Percentiles rank a stretch among this genome's conserved stretches.
phyloP scores from a whole-genome alignment of 2,329 filamentous ascomycete genomes.

The Penicillium janthinellum region DNA sequence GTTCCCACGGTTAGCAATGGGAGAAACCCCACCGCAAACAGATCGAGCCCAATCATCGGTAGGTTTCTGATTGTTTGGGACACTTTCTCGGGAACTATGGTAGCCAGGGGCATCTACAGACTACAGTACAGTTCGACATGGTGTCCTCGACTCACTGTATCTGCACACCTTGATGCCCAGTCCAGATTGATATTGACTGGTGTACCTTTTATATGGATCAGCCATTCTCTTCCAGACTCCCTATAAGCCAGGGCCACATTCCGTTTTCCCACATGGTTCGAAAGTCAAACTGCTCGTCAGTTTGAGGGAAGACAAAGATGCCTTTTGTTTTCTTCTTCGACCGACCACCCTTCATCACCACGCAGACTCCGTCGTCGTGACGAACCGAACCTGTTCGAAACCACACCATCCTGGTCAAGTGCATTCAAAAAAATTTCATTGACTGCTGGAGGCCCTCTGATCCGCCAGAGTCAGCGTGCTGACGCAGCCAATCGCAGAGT shows the following conservation, averaged over 20 bases:
- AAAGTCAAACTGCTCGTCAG: not conserved
- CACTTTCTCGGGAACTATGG: not conserved
- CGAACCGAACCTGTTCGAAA: not conserved
- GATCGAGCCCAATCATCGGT: not conserved
- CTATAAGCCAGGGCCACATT: not conserved
- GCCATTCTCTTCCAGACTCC: not conserved
- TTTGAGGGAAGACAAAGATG: not conserved
- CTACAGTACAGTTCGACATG: not conserved
- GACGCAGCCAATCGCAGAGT: conserved; percentile 25
- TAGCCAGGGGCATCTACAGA: not conserved
- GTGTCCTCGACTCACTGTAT: not conserved
- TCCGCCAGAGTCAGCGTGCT: conserved; percentile 21
- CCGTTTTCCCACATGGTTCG: not conserved
- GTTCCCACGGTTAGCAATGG: not conserved
- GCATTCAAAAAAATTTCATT: not conserved
- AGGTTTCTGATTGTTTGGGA: not conserved
- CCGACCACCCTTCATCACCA: not conserved
- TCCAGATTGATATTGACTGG: not conserved
- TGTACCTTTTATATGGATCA: not conserved
- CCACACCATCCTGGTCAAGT: conserved; percentile 1
- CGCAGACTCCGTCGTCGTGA: not conserved
- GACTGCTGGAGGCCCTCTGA: not conserved
- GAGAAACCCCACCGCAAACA: not conserved
- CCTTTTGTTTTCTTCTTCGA: not conserved
- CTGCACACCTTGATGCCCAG: not conserved